Base-by-base conservation (phyloP, 768 basidiomycete genomes). In the Rhizopogon sp. region DNA sequence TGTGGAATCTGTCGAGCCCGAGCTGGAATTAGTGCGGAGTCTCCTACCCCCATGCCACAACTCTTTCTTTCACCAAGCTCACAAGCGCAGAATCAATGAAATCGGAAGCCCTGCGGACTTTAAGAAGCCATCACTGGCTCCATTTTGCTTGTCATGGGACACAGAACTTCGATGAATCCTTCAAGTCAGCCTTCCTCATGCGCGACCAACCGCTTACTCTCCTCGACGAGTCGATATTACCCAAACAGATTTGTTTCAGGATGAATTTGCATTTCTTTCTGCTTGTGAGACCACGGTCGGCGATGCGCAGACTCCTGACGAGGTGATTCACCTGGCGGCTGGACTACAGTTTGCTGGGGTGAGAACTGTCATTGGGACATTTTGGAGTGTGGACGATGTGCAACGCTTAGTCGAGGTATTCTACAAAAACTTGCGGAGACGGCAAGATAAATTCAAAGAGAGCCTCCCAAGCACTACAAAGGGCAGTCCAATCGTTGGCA, bases 141-240 rank as follows among this genome's bases (percentile, higher is more conserved):
- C 74, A 74, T 52, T 55, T 75, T 33, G 71, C 74, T 10, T 74
- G 74, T 43, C 73, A 75, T 61, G 74, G 69, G 17, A 46, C 59
- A 14, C 74, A 73, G 50, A 60, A 73, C 49, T 4, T 42, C 25
- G 3, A 22, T 6, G 43, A 60, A 33, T 68, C 74, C 0, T 61
- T 62, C 3, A 54, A 70, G 41, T 68, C 63, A 41, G 64, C 56
- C 4, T 64, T 66, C n/a, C 49, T 59, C 35, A 54, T 70, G 61
- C 65, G 52, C 60, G 56, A 17, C 55, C 69, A 35, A 61, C 60
- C 3, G 20, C 70, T 2, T 61, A 8, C 65, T 1, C 20, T 43
- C 42, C 42, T 43, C 6, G n/a, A n/a, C n/a, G n/a, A n/a, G n/a
- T n/a, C n/a, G 59, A 54, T 41, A 60, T 46, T 50, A 72, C 53